Percentiles rank a stretch among this genome's conserved stretches.
phyloP scores from a whole-genome alignment of 495 filamentous ascomycete species.

The Filosporella fistucella region DNA sequence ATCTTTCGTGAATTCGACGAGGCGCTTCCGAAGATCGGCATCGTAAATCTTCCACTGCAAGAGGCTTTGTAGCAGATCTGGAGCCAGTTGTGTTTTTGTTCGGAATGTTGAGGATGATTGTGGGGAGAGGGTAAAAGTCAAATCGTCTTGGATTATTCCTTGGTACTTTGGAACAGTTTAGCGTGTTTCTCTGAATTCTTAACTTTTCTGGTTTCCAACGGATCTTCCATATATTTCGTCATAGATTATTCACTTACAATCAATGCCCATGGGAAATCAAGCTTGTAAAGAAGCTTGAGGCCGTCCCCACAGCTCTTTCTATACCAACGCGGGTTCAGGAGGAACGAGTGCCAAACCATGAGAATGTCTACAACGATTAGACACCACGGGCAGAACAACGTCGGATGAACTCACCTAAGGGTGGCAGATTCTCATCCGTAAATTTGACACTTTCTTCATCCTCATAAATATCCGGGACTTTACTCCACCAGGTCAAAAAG shows the following conservation, averaged over 20 bases:
- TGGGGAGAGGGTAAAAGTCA: not conserved
- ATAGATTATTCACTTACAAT: conserved; percentile 1
- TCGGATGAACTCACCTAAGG: not conserved
- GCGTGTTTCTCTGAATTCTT: no score
- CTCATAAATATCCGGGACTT: not conserved
- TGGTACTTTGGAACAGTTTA: not conserved
- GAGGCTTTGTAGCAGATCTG: not conserved
- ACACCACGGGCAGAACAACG: not conserved
- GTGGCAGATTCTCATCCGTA: not conserved
- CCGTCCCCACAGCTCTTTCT: not conserved
- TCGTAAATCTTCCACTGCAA: not conserved
- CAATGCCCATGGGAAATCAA: not conserved
- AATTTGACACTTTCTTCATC: not conserved
- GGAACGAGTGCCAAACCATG: conserved; percentile 2
- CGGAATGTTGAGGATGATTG: not conserved
- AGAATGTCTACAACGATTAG: not conserved
- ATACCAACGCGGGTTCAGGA: not conserved
- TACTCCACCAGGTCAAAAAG: not conserved
- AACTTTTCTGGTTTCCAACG: no score
- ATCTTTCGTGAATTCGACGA: not conserved
- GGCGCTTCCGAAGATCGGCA: not conserved
- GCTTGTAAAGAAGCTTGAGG: not conserved
- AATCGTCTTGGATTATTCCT: not conserved
- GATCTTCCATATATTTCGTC: no score
- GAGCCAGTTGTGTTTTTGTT: not conserved